Evolutionary conservation across 1,139 yeast genomes (phyloP), one percentile per base, ranked within the genome.

Genomic region (Yamadazyma aaseri): DNA sequence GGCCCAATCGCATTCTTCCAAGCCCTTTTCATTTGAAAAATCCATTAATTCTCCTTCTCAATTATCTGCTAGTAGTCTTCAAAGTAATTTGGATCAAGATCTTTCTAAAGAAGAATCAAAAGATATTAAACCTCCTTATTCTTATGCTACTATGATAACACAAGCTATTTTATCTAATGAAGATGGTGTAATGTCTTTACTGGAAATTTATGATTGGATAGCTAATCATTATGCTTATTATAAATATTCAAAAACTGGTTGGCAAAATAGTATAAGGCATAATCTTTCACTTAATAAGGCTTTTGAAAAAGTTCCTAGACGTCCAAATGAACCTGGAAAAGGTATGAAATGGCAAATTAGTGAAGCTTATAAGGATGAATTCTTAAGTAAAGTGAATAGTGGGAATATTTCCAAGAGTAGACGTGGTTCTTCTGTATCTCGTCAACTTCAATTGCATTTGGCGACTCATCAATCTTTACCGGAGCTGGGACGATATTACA

Each of bases 271-370:
- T 27, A 76, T 76, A 48, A 67, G 82, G 51, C 82, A 76, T 54
- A 76, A 76, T 48, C 60, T 76, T 34, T 76, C 81, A 2, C 56
- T 76, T 39, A 76, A 76, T 50, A 76, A 76, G 54, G 81, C 81
- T 5, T 76, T 76, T 53, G 97, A 90, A 54, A 92, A 92, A 62
- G 97, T 90, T 17, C 96, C 98, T 17, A 74, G 98, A 52, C 79
- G 86, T 56, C 92, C 95, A 13, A 85, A 87, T 57, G 97, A 92
- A 60, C 97, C 98, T 0, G 98, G 99, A 20, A 92, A 92, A 59
- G 98, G 98, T 44, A 92, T 92, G 95, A 92, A 92, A 62, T 92
- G 99, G 99, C 95, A 89, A 62, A 90, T 92, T 39, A 80, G 89
- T 45, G 94, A 86, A 28, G 70, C 81, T 31, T 89, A 85, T 55